Conservation (phyloP, 371 early-diverging fungal genomes). For the Saksenaea vasiformis region DNA sequence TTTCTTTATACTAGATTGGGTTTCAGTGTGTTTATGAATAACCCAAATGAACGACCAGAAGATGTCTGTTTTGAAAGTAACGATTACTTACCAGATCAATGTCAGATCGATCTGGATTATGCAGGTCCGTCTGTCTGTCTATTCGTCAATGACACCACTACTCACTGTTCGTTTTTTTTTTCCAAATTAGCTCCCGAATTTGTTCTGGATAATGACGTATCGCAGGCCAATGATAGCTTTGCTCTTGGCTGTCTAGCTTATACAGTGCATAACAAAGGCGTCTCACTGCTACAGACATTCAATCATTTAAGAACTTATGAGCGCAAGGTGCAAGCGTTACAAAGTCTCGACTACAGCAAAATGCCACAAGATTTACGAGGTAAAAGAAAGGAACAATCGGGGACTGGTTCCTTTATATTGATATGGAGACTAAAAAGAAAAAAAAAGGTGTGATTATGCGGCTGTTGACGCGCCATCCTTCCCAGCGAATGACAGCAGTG, state of each 20-base stretch:
- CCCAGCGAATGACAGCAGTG: conserved; percentile 56
- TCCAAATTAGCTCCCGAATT: conserved; percentile 86
- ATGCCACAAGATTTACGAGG: conserved; percentile 61
- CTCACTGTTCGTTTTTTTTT: too few relatives aligned
- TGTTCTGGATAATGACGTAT: conserved; percentile 58
- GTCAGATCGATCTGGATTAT: conserved; percentile 75
- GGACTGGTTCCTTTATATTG: neutral
- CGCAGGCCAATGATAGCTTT: conserved; percentile 76
- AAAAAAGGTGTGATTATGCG: conserved; percentile 51
- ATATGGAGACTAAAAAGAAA: neutral
- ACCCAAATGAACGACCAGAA: conserved; percentile 30
- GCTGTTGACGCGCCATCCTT: conserved; percentile 59
- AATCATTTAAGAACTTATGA: conserved; percentile 73
- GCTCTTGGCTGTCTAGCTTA: conserved; percentile 82
- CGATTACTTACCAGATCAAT: conserved; percentile 64
- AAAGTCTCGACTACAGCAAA: conserved; percentile 34
- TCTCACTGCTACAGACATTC: conserved; percentile 62
- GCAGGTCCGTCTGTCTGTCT: conserved; percentile 32
- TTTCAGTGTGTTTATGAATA: conserved; percentile 64
- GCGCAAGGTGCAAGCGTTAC: conserved; percentile 55
- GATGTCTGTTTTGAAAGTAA: conserved; percentile 55
- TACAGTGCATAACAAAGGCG: conserved; percentile 74
- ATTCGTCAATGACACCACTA: too few relatives aligned
- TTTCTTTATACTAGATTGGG: conserved; percentile 58
- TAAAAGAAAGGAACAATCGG: conserved; percentile 11